A percentile compares a stretch with the other conserved stretches of the same genome.
phyloP scores from a whole-genome alignment of 2,329 filamentous ascomycete genomes.

The Phyllosticta paracitricarpa region DNA sequence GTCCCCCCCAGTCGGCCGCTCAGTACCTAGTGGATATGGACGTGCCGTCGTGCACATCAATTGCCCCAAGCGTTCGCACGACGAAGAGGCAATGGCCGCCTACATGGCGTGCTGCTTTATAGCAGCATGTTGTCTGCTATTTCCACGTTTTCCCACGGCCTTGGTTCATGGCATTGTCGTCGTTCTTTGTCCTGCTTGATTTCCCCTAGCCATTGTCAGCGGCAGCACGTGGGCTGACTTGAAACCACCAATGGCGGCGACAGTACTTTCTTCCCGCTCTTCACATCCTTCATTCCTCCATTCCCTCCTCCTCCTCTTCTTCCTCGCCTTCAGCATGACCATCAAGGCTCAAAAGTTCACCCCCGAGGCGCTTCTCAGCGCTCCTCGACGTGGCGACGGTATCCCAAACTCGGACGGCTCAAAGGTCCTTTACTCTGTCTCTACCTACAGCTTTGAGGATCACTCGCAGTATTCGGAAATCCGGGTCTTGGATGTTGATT shows the following conservation, averaged over 20 bases:
- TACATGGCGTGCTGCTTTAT: not conserved
- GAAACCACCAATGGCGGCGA: not conserved
- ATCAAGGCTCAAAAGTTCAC: slow-evolving; percentile 62
- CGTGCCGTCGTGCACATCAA: not conserved
- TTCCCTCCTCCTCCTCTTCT: not conserved
- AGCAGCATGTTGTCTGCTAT: not conserved
- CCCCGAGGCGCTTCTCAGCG: slow-evolving; percentile 65
- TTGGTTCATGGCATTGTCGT: not conserved
- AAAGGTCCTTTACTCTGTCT: slow-evolving; percentile 56
- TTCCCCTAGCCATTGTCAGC: not conserved
- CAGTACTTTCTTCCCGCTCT: not conserved
- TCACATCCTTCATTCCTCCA: not conserved
- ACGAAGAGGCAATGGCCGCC: not conserved
- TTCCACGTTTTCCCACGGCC: not conserved
- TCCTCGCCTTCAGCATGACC: slow-evolving; percentile 47
- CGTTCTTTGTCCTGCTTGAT: not conserved
- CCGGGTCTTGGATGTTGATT: slow-evolving; percentile 58
- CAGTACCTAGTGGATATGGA: not conserved
- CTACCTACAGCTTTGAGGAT: slow-evolving; percentile 69
- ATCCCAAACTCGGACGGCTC: slow-evolving; percentile 59
- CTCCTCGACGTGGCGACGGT: slow-evolving; percentile 61
- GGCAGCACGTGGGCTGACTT: not conserved
- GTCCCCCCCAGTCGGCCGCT: not conserved
- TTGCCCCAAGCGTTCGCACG: not conserved
- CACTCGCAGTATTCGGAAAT: slow-evolving; percentile 62